A percentile compares a stretch with the other conserved stretches of the same genome.
phyloP scores from a whole-genome alignment of 805 yeast species.

The Citeromyces matritensis region DNA sequence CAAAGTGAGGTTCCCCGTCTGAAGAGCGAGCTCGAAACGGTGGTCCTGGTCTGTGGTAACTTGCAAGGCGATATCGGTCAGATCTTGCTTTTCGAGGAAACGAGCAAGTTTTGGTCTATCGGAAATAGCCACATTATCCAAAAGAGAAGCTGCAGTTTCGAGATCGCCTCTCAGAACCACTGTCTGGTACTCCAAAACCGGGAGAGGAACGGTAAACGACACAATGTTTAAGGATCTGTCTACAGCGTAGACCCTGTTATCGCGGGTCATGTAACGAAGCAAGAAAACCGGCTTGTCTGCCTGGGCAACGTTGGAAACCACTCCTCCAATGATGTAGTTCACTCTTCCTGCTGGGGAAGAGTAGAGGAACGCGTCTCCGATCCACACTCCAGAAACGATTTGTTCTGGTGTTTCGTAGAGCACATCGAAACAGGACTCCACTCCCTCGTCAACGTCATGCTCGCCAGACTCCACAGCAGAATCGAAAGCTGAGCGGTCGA shows the following conservation, averaged over 20 bases:
- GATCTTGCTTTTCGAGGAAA: conserved; percentile 89
- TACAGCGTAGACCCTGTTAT: conserved; percentile 76
- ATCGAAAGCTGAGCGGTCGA: conserved; percentile 50
- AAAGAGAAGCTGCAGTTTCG: conserved; percentile 59
- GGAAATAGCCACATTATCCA: conserved; percentile 47
- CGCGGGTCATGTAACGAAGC: conserved; percentile 82
- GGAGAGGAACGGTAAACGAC: conserved; percentile 67
- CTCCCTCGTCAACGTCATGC: conserved; percentile 72
- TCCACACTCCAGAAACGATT: conserved; percentile 84
- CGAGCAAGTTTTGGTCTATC: conserved; percentile 73
- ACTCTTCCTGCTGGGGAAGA: conserved; percentile 79
- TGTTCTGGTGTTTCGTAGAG: conserved; percentile 70
- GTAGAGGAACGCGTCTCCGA: conserved; percentile 92
- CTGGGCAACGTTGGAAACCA: conserved; percentile 82
- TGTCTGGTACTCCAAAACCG: conserved; percentile 92
- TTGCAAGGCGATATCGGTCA: conserved; percentile 65
- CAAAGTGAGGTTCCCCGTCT: conserved; percentile 52
- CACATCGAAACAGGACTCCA: conserved; percentile 76
- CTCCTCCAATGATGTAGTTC: conserved; percentile 91
- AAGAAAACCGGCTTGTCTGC: conserved; percentile 79
- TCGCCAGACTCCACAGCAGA: conserved; percentile 43
- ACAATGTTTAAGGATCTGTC: conserved; percentile 81
- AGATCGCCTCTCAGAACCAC: conserved; percentile 89
- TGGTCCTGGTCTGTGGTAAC: conserved; percentile 83
- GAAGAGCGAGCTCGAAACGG: conserved; percentile 77